These are phyloP conservation scores for Citrullus colocynthis DNA, from an alignment of 306 rosid genomes.

Conservation along the genomic window DNA sequence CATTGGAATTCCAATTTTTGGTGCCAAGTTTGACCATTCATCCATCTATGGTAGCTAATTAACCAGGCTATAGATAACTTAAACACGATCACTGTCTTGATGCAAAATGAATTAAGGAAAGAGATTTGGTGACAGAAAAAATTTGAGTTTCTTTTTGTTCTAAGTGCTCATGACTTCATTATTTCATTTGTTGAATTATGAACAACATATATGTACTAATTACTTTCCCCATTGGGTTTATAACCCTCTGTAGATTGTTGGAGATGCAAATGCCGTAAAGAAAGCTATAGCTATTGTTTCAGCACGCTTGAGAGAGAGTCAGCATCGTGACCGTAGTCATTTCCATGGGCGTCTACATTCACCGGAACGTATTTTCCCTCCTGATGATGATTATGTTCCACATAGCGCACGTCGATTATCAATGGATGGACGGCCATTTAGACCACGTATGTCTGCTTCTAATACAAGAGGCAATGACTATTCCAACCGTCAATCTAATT, in stretches of 20 bases:
- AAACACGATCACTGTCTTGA: not conserved
- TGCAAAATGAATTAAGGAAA: not conserved
- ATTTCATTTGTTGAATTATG: not conserved
- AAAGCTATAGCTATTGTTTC: slow-evolving; percentile 58
- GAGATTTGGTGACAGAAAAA: not conserved
- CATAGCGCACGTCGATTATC: slow-evolving; percentile 56
- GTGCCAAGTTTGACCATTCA: not conserved
- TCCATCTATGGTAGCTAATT: not conserved
- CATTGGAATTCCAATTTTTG: not conserved
- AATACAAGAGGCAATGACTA: slow-evolving; percentile 54
- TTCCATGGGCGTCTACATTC: slow-evolving; percentile 77
- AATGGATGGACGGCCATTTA: slow-evolving; percentile 48
- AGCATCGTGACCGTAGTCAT: slow-evolving; percentile 84
- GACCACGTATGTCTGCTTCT: slow-evolving; percentile 38
- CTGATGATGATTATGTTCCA: slow-evolving; percentile 70
- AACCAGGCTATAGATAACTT: not conserved
- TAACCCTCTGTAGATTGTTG: slow-evolving; percentile 58
- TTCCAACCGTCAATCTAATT: slow-evolving; percentile 35
- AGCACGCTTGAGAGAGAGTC: slow-evolving; percentile 94
- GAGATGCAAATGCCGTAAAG: slow-evolving; percentile 65
- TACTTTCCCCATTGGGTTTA: not conserved
- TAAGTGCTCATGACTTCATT: not conserved
- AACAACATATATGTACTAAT: not conserved
- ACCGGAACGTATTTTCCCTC: slow-evolving; percentile 67
- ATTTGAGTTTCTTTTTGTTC: not conserved